Percentiles rank a stretch among this genome's conserved stretches.
These are phyloP conservation scores for Ceratocystis cubensis DNA, from an alignment of 2,329 filamentous ascomycete species.

Conservation along the genomic window DNA sequence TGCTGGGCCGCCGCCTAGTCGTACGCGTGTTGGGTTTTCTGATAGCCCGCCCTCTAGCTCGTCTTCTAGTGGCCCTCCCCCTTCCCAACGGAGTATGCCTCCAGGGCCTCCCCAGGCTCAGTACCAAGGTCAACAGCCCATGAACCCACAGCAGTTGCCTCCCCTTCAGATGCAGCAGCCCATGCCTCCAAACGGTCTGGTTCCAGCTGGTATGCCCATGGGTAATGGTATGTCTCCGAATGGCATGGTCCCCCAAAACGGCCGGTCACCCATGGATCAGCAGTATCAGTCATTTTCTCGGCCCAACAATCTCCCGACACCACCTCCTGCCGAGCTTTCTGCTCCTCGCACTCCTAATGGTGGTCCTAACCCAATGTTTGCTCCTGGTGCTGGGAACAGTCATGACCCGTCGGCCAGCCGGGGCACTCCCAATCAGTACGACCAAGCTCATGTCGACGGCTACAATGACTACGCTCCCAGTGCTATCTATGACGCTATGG, in stretches of 20 bases:
- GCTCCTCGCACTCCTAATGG: slow-evolving; percentile 3
- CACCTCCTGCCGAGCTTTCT: slow-evolving; percentile 12
- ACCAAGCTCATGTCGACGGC: neutral
- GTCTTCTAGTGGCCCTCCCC: slow-evolving; percentile 3
- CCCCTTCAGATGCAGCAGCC: slow-evolving; percentile 6
- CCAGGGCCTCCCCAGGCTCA: neutral
- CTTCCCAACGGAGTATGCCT: slow-evolving; percentile 3
- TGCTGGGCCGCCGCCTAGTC: slow-evolving; percentile 28
- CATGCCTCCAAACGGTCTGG: slow-evolving; percentile 11
- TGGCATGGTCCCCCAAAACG: slow-evolving; percentile 1
- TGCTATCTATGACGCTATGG: slow-evolving; percentile 20
- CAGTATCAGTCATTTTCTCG: slow-evolving; percentile 18
- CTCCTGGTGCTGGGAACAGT: slow-evolving; percentile 15
- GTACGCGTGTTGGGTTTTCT: slow-evolving; percentile 43
- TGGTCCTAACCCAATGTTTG: slow-evolving; percentile 13
- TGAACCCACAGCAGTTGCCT: slow-evolving; percentile 5
- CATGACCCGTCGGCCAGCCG: slow-evolving; percentile 4
- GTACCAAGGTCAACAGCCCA: slow-evolving; percentile 1
- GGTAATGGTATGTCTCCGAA: slow-evolving; percentile 13
- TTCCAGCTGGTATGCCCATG: slow-evolving; percentile 9
- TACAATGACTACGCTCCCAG: slow-evolving; percentile 18
- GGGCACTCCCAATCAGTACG: neutral
- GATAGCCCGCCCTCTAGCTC: slow-evolving; percentile 36
- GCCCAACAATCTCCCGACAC: slow-evolving; percentile 12
- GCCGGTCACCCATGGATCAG: slow-evolving; percentile 10